phyloP scores from a whole-genome alignment of 805 yeast genomes.

The Zygoascus tannicola region DNA sequence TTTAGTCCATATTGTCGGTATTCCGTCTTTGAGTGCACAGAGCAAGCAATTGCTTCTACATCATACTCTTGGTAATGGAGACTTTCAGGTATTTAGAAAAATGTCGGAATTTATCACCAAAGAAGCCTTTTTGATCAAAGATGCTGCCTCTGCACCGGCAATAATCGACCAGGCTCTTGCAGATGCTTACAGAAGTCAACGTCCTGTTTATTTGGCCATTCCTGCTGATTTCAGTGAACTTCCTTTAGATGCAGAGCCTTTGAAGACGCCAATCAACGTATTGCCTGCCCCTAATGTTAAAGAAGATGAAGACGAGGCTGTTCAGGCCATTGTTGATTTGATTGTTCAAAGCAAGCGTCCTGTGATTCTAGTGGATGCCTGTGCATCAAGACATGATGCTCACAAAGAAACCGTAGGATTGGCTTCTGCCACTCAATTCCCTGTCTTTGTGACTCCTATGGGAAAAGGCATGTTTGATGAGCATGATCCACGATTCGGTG shows the following conservation, averaged over 20 bases:
- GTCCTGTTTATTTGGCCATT: slow-evolving; percentile 75
- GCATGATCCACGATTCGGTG: slow-evolving; percentile 63
- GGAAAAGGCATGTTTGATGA: slow-evolving; percentile 78
- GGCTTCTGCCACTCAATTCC: slow-evolving; percentile 63
- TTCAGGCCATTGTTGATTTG: slow-evolving; percentile 42
- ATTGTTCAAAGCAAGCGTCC: slow-evolving; percentile 57
- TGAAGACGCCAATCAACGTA: slow-evolving; percentile 59
- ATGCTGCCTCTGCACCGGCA: slow-evolving; percentile 54
- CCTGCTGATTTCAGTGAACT: slow-evolving; percentile 75
- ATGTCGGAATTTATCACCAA: slow-evolving; percentile 69
- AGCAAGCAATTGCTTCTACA: slow-evolving; percentile 65
- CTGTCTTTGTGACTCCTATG: slow-evolving; percentile 82
- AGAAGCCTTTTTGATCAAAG: slow-evolving; percentile 56
- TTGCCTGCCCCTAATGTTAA: slow-evolving; percentile 47
- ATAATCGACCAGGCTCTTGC: slow-evolving; percentile 67
- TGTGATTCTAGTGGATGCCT: slow-evolving; percentile 73
- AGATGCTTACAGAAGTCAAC: slow-evolving; percentile 59
- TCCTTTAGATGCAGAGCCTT: slow-evolving; percentile 32
- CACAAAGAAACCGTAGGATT: slow-evolving; percentile 52
- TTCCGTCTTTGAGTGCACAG: slow-evolving; percentile 68
- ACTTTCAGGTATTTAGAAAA: slow-evolving; percentile 66
- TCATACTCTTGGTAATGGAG: slow-evolving; percentile 80
- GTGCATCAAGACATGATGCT: slow-evolving; percentile 71
- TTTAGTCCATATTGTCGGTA: slow-evolving; percentile 75
- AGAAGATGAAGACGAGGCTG: slow-evolving; percentile 55